phyloP scores from a whole-genome alignment of 441 rosid genomes.

The Flueggea neowawraea region DNA sequence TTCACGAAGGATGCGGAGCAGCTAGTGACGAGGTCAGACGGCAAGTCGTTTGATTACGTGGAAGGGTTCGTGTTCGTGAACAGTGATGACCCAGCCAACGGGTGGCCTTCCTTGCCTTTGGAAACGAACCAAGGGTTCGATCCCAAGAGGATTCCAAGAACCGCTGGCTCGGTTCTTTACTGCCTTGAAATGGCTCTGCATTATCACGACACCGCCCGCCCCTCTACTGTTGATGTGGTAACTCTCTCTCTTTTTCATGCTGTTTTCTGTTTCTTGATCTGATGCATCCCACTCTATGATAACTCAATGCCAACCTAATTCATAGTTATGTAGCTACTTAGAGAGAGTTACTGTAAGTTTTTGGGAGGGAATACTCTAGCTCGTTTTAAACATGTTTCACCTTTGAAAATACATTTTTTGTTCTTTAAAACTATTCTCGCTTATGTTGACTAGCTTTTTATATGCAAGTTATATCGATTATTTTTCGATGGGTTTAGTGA shows the following conservation, averaged over 20 bases:
- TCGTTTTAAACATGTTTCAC: too few species aligned
- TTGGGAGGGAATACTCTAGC: slow-evolving; percentile 6
- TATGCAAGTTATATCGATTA: too few species aligned
- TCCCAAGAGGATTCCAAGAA: slow-evolving; percentile 35
- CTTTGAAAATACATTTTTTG: too few species aligned
- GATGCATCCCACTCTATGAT: too few species aligned
- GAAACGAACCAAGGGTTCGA: slow-evolving; percentile 38
- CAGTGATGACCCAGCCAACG: slow-evolving; percentile 75
- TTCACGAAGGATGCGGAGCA: slow-evolving; percentile 73
- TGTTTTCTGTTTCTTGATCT: too few species aligned
- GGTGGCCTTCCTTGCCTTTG: slow-evolving; percentile 77
- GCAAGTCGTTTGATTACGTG: slow-evolving; percentile 71
- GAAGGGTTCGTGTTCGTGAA: slow-evolving; percentile 90
- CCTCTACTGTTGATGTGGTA: slow-evolving; percentile 69
- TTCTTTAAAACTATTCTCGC: too few species aligned
- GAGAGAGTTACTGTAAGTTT: too few species aligned
- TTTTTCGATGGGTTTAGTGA: too few species aligned
- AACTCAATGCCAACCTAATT: too few species aligned
- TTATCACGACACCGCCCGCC: slow-evolving; percentile 34
- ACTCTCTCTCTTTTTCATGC: slow-evolving; percentile 1
- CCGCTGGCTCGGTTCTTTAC: slow-evolving; percentile 74
- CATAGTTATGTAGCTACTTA: too few species aligned
- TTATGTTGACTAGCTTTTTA: too few species aligned
- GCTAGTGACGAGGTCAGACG: slow-evolving; percentile 55
- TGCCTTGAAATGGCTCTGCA: slow-evolving; percentile 83